Evolutionary conservation across 768 basidiomycete species (phyloP).

Genomic region (Butyriboletus loyo): DNA sequence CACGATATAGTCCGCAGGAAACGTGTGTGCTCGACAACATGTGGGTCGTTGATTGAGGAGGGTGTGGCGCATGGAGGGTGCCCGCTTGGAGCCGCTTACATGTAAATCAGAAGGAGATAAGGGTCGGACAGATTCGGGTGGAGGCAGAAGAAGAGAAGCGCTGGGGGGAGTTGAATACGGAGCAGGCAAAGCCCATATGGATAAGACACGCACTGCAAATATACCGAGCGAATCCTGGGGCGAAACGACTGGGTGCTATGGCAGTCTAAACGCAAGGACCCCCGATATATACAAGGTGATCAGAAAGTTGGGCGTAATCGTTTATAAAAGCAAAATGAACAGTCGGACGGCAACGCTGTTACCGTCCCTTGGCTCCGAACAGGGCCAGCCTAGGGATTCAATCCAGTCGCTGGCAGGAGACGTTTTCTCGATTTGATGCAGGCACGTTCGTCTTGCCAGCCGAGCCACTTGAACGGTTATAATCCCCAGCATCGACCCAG

Average conservation of each 20-base stretch:
- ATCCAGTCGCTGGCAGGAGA: slow-evolving; percentile 7
- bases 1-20: background rate
- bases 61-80: background rate
- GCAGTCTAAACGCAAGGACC: slow-evolving; percentile 7
- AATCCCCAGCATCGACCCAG: slow-evolving; percentile 15
- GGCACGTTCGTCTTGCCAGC: slow-evolving; percentile 33
- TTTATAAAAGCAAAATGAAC: slow-evolving; percentile 31
- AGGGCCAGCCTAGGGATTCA: slow-evolving; percentile 4
- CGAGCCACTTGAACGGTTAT: slow-evolving; percentile 18
- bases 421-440: slow-evolving; percentile 28
- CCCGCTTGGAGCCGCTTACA: background rate
- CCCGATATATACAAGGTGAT: slow-evolving; percentile 31
- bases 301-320: slow-evolving; percentile 19
- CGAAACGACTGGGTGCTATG: slow-evolving; percentile 12
- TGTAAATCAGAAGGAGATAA: slow-evolving; percentile 2
- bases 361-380: slow-evolving; percentile 11
- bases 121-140: slow-evolving; percentile 23
- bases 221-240: slow-evolving; percentile 22
- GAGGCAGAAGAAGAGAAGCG: slow-evolving; percentile 11
- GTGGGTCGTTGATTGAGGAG: background rate
- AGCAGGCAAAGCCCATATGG: slow-evolving; percentile 10
- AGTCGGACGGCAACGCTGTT: slow-evolving; percentile 5
- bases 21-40: background rate
- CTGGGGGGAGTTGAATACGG: background rate
- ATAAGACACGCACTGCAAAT: slow-evolving; percentile 16